A percentile compares a stretch with the other conserved stretches of the same genome.
Conservation (phyloP, 306 rosid genomes). For the Comarum palustre region DNA sequence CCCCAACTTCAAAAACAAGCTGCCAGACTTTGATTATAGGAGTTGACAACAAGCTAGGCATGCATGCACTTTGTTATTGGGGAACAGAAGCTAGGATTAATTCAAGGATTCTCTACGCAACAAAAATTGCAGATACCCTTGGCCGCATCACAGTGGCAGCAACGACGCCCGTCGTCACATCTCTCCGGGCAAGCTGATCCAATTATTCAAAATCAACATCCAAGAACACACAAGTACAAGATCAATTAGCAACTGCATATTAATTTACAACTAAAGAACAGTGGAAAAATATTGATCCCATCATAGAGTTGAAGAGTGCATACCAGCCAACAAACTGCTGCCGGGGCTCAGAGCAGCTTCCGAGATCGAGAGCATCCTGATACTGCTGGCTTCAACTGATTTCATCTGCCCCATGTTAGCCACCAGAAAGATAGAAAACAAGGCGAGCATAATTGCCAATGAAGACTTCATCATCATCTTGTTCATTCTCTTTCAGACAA, state of each 20-base stretch:
- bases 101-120: background rate
- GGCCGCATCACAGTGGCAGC: background rate
- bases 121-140: background rate
- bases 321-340: background rate
- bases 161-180: background rate
- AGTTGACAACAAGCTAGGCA: background rate
- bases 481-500: background rate
- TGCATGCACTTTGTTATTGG: background rate
- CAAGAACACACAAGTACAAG: background rate
- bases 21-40: background rate
- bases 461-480: constrained; percentile 1
- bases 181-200: background rate
- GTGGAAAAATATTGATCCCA: background rate
- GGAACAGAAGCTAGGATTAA: background rate
- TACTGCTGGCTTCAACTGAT: background rate
- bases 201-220: background rate
- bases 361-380: background rate
- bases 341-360: background rate
- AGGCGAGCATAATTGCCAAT: background rate
- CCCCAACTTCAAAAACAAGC: background rate
- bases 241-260: background rate
- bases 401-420: constrained; percentile 1
- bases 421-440: background rate
- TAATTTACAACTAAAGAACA: background rate
- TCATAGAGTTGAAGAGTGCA: background rate